Percentiles rank a stretch among this genome's conserved stretches.
Conservation (phyloP, 148 eudicot genomes). For the Rhododendron griersonianum region DNA sequence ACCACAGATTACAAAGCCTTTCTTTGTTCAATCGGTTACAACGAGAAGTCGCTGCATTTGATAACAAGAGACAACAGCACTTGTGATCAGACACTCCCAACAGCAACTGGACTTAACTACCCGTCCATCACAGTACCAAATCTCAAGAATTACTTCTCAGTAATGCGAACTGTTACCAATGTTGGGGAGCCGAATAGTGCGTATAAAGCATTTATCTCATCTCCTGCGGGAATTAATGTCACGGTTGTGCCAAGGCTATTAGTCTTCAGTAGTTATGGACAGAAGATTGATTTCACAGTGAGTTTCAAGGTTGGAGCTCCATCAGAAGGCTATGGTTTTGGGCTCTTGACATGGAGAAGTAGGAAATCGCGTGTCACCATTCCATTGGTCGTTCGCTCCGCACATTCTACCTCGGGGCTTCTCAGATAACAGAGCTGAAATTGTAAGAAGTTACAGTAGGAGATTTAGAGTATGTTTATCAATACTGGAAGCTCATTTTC, state of each 20-base stretch:
- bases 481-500: neutral
- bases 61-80: constrained; percentile 48
- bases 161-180: constrained; percentile 41
- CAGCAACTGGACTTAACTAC: constrained; percentile 34
- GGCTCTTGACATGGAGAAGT: constrained; percentile 41
- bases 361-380: constrained; percentile 25
- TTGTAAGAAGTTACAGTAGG: neutral
- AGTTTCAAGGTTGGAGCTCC: constrained; percentile 34
- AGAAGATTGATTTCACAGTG: constrained; percentile 35
- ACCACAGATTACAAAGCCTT: constrained; percentile 43
- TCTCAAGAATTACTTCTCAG: constrained; percentile 24
- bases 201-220: constrained; percentile 32
- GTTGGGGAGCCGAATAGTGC: constrained; percentile 30
- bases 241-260: constrained; percentile 36
- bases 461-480: neutral
- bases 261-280: constrained; percentile 27
- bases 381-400: constrained; percentile 32
- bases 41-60: constrained; percentile 26
- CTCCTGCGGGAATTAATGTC: constrained; percentile 40
- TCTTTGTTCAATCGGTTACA: constrained; percentile 47
- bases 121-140: constrained; percentile 50
- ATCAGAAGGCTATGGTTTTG: constrained; percentile 33
- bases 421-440: constrained; percentile 10
- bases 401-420: constrained; percentile 21
- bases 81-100: constrained; percentile 25